phyloP scores from a whole-genome alignment of 75 land plant genomes.

The Cryptomeria japonica region DNA sequence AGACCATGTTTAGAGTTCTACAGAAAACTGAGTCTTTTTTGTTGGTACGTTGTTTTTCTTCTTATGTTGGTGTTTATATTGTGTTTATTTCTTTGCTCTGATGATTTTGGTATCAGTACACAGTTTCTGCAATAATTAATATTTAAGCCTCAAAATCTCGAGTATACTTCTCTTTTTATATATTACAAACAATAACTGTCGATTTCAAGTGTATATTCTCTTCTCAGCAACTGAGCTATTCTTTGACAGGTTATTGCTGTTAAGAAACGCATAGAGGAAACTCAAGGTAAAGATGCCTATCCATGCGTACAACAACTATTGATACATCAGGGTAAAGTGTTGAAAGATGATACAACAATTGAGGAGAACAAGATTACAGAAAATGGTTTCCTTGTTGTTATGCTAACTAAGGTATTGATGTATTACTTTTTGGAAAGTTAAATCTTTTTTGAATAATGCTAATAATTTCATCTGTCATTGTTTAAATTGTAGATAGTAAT shows the following conservation, averaged over 20 bases:
- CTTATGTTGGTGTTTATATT: not conserved
- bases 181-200: not conserved
- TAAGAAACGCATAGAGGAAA: constrained; percentile 68
- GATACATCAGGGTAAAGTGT: constrained; percentile 87
- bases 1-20: not conserved
- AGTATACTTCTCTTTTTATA: not conserved
- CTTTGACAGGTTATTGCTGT: constrained; percentile 33
- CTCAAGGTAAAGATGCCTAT: constrained; percentile 61
- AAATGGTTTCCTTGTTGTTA: constrained; percentile 88
- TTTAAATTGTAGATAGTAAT: not conserved
- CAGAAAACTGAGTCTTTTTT: not conserved
- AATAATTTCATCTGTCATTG: not conserved
- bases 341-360: constrained; percentile 82
- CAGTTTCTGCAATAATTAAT: not conserved
- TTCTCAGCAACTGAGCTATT: not conserved
- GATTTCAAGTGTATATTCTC: not conserved
- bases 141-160: not conserved
- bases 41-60: not conserved
- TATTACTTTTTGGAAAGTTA: not conserved
- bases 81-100: not conserved
- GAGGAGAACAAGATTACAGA: constrained; percentile 76
- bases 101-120: not conserved
- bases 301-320: constrained; percentile 87
- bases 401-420: constrained; percentile 63
- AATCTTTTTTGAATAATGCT: not conserved